Evolutionary conservation across 2,329 filamentous ascomycete species (phyloP).

Genomic region (Leptographium lundbergii): DNA sequence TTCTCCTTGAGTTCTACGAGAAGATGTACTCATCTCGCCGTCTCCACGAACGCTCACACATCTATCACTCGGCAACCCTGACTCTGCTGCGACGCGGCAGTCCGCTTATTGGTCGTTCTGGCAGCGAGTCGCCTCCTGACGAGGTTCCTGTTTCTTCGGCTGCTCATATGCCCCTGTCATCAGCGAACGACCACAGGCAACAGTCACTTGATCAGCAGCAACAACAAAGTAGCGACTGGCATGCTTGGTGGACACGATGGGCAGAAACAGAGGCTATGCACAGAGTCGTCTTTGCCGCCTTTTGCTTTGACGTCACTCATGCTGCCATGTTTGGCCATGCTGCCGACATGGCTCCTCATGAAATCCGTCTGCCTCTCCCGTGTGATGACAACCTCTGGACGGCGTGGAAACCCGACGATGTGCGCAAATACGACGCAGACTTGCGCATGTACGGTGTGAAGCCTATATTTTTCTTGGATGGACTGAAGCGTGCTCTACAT

Average conservation of each 20-base stretch:
- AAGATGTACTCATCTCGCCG: constrained; percentile 79
- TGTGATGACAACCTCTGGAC: constrained; percentile 84
- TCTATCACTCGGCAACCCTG: constrained; percentile 76
- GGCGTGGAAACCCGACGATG: constrained; percentile 63
- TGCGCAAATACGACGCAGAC: constrained; percentile 63
- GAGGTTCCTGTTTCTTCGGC: constrained; percentile 18
- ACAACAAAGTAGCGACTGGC: constrained; percentile 21
- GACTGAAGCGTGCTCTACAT: constrained; percentile 71
- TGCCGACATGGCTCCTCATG: constrained; percentile 82
- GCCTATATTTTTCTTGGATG: constrained; percentile 70
- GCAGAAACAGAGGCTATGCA: constrained; percentile 80
- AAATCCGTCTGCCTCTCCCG: constrained; percentile 73
- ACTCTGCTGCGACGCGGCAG: constrained; percentile 77
- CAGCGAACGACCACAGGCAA: background rate
- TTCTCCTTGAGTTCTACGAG: constrained; percentile 80
- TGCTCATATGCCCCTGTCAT: background rate
- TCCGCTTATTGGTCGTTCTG: constrained; percentile 68
- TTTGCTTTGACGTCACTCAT: constrained; percentile 80
- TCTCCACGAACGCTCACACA: constrained; percentile 78
- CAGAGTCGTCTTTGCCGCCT: constrained; percentile 76
- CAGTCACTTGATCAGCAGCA: background rate
- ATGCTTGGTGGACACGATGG: constrained; percentile 71
- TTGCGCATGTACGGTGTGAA: constrained; percentile 69
- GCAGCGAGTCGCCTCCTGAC: constrained; percentile 66
- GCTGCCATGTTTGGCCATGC: constrained; percentile 88